These are phyloP conservation scores for Hemileccinum impolitum DNA, from an alignment of 768 basidiomycete species.

Conservation along the genomic window DNA sequence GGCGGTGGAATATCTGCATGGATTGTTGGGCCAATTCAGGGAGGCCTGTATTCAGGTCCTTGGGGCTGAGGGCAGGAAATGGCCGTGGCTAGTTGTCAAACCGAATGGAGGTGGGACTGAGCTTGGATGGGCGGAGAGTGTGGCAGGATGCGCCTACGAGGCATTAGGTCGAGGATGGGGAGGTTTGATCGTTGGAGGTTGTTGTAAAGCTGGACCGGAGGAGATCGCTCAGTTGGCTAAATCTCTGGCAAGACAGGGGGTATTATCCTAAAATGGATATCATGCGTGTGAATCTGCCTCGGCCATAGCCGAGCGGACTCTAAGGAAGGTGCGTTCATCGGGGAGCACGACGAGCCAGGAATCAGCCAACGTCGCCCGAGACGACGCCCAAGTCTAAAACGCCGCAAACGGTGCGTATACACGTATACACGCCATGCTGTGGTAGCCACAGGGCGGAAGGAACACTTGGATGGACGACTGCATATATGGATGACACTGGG, in stretches of 20 bases:
- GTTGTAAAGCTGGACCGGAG: conserved; percentile 58
- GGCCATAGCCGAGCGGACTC: conserved; percentile 26
- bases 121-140: conserved; percentile 35
- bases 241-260: conserved; percentile 7
- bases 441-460: conserved; percentile 3
- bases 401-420: conserved; percentile 38
- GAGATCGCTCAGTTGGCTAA: conserved; percentile 39
- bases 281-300: conserved; percentile 15
- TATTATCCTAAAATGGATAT: not conserved
- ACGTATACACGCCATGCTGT: not conserved
- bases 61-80: conserved; percentile 6
- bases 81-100: conserved; percentile 62
- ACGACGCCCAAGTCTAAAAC: conserved; percentile 39
- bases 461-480: conserved; percentile 38
- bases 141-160: conserved; percentile 26
- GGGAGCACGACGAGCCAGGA: conserved; percentile 20
- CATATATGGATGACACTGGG: conserved; percentile 27
- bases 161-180: conserved; percentile 35
- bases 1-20: conserved; percentile 39
- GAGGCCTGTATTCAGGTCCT: conserved; percentile 15
- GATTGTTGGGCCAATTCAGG: conserved; percentile 38
- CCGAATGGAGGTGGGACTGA: conserved; percentile 56
- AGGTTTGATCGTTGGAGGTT: conserved; percentile 63
- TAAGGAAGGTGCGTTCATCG: conserved; percentile 2
- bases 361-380: conserved; percentile 38